Conservation (phyloP, 129 eudicot species). For the Pulicaria dysenterica region DNA sequence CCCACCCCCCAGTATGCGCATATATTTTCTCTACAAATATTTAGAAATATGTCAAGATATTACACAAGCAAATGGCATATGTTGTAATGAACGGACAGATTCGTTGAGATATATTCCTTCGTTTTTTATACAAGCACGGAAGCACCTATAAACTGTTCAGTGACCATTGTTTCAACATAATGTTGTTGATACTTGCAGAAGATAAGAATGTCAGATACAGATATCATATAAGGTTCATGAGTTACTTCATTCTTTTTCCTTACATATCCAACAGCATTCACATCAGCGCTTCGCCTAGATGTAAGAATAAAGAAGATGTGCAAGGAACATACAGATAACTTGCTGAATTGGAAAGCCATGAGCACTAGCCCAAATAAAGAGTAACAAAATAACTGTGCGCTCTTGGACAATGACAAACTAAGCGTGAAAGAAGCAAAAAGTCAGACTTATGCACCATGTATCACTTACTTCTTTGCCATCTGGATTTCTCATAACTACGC, state of each 20-base stretch:
- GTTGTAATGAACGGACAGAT: slow-evolving; percentile 16
- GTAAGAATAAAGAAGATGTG: background rate
- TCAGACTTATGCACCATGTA: background rate
- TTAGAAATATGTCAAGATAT: background rate
- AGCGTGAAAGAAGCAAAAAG: slow-evolving; percentile 9
- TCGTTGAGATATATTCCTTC: background rate
- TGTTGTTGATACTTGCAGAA: slow-evolving; percentile 17
- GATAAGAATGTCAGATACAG: background rate
- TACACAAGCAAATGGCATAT: slow-evolving; percentile 6
- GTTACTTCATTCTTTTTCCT: background rate
- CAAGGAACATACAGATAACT: background rate
- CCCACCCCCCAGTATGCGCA: background rate
- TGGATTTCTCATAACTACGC: slow-evolving; percentile 98
- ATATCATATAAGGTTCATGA: background rate
- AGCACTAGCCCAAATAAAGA: slow-evolving; percentile 3
- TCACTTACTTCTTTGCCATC: slow-evolving; percentile 97
- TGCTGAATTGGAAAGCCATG: background rate
- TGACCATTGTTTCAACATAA: background rate
- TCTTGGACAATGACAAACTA: background rate
- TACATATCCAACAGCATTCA: background rate
- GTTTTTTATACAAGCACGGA: slow-evolving; percentile 12
- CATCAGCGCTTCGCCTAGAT: too few relatives aligned
- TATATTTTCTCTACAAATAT: background rate
- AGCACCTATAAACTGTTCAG: background rate
- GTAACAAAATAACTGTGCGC: background rate